Evolutionary conservation across 164 flowering plant genomes (phyloP), one percentile per base, ranked within the genome.

Genomic region (Macadamia integrifolia): DNA sequence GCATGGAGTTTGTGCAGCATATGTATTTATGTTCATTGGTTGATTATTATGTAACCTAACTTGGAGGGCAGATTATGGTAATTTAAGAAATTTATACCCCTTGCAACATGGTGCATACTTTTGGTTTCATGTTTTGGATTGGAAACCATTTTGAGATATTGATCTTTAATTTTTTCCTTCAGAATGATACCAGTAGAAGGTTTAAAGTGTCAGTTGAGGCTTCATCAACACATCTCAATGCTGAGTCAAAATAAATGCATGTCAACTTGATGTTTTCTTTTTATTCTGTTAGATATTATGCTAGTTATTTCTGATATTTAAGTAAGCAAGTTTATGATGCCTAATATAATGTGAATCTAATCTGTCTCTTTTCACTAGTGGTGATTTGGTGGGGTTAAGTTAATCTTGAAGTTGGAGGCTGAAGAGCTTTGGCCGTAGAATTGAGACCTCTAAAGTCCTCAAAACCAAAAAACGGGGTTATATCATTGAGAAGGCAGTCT

Each of bases 311-410:
- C n/a, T 64, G 42, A 3, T 40, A 29, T 64, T 5, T 15, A 15
- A 6, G 49, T 40, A 15, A 61, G 6, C 6, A 62, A 14, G 44
- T 18, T 18, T 18, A 8, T 18, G 18, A 29, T 18, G 23, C 11
- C 1, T 28, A 23, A 11, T 43, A 31, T 35, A 35, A 2, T 48
- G 40, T 49, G n/a, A 65, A 17, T 28, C 10, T 66, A 9, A 23
- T 42, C 30, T n/a, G 42, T 35, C 13, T n/a, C 29, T n/a, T 10
- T 17, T 40, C 11, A 7, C 9, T 56, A 35, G 46, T 66, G 48
- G 11, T 56, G 60, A 31, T 55, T 66, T 56, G 31, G 62, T 17
- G 46, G 69, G 43, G 23, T 42, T 3, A 43, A 44, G 53, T 67
- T 43, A 31, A 23, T 61, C 49, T 10, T 6, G n/a, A 53, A 44